A percentile compares a stretch with the other conserved stretches of the same genome.
These are phyloP conservation scores for Torrubiella hemipterigena DNA, from an alignment of 2,329 filamentous ascomycete genomes.

Conservation along the genomic window DNA sequence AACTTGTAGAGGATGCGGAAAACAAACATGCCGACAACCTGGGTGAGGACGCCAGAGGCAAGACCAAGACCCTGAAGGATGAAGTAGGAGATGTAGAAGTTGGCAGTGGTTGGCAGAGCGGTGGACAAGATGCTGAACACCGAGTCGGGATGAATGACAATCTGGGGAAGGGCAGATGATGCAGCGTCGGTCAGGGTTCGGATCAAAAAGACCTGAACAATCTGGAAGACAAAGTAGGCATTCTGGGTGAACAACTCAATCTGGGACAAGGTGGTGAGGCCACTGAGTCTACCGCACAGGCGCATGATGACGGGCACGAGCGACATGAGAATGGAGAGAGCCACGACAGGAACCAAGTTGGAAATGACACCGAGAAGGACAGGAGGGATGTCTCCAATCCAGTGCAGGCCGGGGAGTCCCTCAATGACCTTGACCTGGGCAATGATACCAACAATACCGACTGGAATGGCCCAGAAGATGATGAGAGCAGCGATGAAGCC, in stretches of 20 bases:
- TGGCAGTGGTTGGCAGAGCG: slow-evolving; percentile 72
- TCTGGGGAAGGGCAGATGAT: slow-evolving; percentile 51
- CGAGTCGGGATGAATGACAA: slow-evolving; percentile 48
- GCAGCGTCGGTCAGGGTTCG: slow-evolving; percentile 75
- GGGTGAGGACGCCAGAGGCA: slow-evolving; percentile 60
- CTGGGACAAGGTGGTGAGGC: slow-evolving; percentile 65
- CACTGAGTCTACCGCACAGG: slow-evolving; percentile 61
- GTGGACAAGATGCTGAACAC: slow-evolving; percentile 55
- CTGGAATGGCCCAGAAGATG: slow-evolving; percentile 71
- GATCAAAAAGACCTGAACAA: slow-evolving; percentile 85
- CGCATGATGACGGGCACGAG: slow-evolving; percentile 59
- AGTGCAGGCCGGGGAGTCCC: slow-evolving; percentile 55
- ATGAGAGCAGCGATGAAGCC: slow-evolving; percentile 60
- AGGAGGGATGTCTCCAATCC: slow-evolving; percentile 61
- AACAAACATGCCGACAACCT: slow-evolving; percentile 53
- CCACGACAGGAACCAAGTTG: slow-evolving; percentile 67
- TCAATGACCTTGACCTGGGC: slow-evolving; percentile 71
- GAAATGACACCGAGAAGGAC: slow-evolving; percentile 67
- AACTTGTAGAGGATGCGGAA: slow-evolving; percentile 57
- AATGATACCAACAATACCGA: slow-evolving; percentile 71
- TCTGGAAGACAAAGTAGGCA: slow-evolving; percentile 81
- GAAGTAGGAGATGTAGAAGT: slow-evolving; percentile 89
- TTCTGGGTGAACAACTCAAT: slow-evolving; percentile 87
- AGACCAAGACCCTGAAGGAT: slow-evolving; percentile 73
- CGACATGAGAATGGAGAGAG: slow-evolving; percentile 72